Base-by-base conservation (phyloP, 352 stramenopile genomes). In the Pythium brassicae region DNA sequence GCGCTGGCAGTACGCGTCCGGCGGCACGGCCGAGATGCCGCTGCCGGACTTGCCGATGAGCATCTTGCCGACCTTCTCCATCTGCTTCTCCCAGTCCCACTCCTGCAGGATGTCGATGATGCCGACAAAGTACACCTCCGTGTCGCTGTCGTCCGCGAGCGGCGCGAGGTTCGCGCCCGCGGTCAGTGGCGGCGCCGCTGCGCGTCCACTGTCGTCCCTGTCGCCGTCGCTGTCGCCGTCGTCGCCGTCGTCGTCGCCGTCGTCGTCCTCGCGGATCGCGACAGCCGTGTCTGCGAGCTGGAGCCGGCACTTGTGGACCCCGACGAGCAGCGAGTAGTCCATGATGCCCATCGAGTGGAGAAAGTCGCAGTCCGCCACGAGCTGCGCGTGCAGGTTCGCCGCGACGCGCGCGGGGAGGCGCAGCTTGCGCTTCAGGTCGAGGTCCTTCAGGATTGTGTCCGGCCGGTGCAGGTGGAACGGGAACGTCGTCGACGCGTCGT, bases 41-140 rank as follows among this genome's bases (percentile, higher is more conserved):
- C 69, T 78, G 25, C 70, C 63, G 39, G 74, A 77, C 50, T 91
- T 89, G 20, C 78, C 76, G 12, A 87, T 62, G 40, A 89, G 53
- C 56, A 85, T 74, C 66, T 91, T 91, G n/a, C 74, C 77, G 15
- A 80, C 66, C 32, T 86, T 85, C 48, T 91, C 81, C 44, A 87
- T 60, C 59, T 86, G 75, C 61, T 91, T 91, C 45, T 87, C 78
- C 76, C 74, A 89, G 57, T 88, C 81, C 79, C 83, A 94, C 57
- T 90, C 72, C 55, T 94, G 83, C 7, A 94, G 45, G 44, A 94
- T 91, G 65, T 94, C 83, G 37, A 94, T 94, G 46, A 94, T 89
- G 11, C 83, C 83, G 6, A 94, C 68, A 55, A 87, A 90, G 51
- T 94, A 94, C 40, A 91, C 71, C 58, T 89, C 78, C 37, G 62